Evolutionary conservation across 306 rosid species (phyloP).

Genomic region (Cucurbita ficifolia): DNA sequence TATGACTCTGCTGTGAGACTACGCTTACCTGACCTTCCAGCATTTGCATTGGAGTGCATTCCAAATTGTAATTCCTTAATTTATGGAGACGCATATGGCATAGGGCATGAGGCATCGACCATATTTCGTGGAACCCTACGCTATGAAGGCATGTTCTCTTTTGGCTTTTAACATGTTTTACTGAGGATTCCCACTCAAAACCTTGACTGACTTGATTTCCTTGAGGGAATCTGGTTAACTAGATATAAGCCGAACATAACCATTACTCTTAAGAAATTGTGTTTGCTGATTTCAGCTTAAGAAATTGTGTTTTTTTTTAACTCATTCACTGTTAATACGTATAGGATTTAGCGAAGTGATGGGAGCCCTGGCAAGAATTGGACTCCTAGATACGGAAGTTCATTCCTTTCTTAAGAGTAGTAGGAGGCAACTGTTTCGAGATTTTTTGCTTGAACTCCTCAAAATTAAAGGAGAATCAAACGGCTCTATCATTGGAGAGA

Average conservation of each 20-base stretch:
- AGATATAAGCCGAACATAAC: neutral
- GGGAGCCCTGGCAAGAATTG: conserved; percentile 72
- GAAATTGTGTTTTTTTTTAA: neutral
- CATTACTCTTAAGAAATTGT: neutral
- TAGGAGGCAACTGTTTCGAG: conserved; percentile 41
- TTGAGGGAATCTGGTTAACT: neutral
- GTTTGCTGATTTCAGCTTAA: neutral
- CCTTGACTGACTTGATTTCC: neutral
- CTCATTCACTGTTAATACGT: neutral
- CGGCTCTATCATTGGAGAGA: conserved; percentile 34
- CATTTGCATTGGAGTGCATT: conserved; percentile 79
- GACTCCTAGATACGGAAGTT: conserved; percentile 43
- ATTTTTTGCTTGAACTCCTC: conserved; percentile 56
- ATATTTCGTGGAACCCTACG: conserved; percentile 93
- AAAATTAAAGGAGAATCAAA: conserved; percentile 16
- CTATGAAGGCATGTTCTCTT: conserved; percentile 57
- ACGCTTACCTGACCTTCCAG: conserved; percentile 68
- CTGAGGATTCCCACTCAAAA: neutral
- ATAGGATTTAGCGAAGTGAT: conserved; percentile 74
- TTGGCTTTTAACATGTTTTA: conserved; percentile 3
- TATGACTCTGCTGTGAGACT: conserved; percentile 65
- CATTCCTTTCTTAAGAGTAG: conserved; percentile 42
- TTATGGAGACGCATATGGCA: conserved; percentile 72
- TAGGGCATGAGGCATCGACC: conserved; percentile 67
- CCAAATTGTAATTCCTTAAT: conserved; percentile 79